Evolutionary conservation across 306 rosid genomes (phyloP), one percentile per base, ranked within the genome.

Genomic region (Dalbergia oliveri): DNA sequence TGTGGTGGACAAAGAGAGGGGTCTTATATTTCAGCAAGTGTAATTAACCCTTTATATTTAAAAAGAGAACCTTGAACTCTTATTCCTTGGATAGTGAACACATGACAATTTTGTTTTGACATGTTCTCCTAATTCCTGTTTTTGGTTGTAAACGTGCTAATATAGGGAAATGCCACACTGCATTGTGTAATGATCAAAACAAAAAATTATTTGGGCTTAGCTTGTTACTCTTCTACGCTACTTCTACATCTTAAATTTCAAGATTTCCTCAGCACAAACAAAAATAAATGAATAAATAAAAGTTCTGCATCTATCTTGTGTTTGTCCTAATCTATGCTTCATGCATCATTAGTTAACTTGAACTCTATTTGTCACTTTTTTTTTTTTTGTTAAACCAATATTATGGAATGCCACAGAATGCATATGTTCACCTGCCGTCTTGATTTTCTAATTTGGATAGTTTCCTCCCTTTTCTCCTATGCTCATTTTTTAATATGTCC

Each of bases 331-430:
- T 60, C 3, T 15, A 49, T 33, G 19, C 19, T 62, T 75, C 79
- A 50, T 75, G 23, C 34, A n/a, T 16, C 62, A 47, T n/a, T 72
- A 34, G 60, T 26, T 34, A 66, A 57, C 54, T 60, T 59, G 11
- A 59, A 59, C 54, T 73, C 67, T 68, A 41, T 10, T 45, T 11
- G 10, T 45, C 73, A 68, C 39, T 79, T 72, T 71, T 50, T 62
- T 77, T 12, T 64, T 71, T 50, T 61, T 76, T 43, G 8, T 31
- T 54, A 44, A 33, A 10, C 50, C 34, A 45, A 47, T 67, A 21
- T 35, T 23, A 16, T 54, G 67, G 73, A 34, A 23, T 71, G 49
- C 60, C 63, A 37, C 19, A 35, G 76, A 75, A 47, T 63, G 50
- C 31, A 60, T 60, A 8, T 23, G 11, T 82, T 75, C 41, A 49